Base-by-base conservation (phyloP, 768 basidiomycete genomes). In the Lactarius hengduanensis region DNA sequence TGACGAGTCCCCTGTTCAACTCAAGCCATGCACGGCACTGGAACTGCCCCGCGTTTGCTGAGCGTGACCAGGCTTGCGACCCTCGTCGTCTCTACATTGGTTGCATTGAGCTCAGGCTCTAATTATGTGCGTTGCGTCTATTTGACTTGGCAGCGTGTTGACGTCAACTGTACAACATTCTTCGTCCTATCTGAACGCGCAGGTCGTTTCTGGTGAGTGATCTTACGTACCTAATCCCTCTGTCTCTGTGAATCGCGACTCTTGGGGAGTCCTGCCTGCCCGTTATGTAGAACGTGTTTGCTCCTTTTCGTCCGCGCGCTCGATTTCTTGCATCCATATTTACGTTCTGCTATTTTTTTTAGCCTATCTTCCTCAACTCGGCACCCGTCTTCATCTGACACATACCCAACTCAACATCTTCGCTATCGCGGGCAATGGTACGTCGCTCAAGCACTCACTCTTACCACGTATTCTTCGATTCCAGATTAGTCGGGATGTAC, bases 311-410 rank as follows among this genome's bases (percentile, higher is more conserved):
- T 20, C 22, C 15, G 6, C 10, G 20, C 40, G 5, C 2, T 41
- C 41, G 41, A 36, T 62, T 34, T 0, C 10, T 26, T 57, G n/a
- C 30, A 34, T 34, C 6, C 40, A 34, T 36, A 43, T 57, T 71
- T 38, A 61, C 36, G 13, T 54, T 38, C 28, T 58, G 15, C 47
- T n/a, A 22, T 41, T 41, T 66, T 2, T 38, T 38, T 13, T 1
- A 88, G 94, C 92, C 22, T 97, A 95, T 74, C 86, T 90, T 1
- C 94, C 94, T 0, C 94, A 96, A 74, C 83, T 96, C 5, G 91
- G 90, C 1, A 77, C 86, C n/a, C 84, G 86, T 47, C 82, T 96
- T 20, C 79, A 82, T 56, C 84, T 96, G 59, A 83, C 84, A 4
- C 90, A 95, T 62, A 96, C 94, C 0, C 85, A 90, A 64, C 79